Evolutionary conservation across 2,329 filamentous ascomycete species (phyloP), one percentile per base, ranked within the genome.

Genomic region (Pseudogymnoascus sp.): DNA sequence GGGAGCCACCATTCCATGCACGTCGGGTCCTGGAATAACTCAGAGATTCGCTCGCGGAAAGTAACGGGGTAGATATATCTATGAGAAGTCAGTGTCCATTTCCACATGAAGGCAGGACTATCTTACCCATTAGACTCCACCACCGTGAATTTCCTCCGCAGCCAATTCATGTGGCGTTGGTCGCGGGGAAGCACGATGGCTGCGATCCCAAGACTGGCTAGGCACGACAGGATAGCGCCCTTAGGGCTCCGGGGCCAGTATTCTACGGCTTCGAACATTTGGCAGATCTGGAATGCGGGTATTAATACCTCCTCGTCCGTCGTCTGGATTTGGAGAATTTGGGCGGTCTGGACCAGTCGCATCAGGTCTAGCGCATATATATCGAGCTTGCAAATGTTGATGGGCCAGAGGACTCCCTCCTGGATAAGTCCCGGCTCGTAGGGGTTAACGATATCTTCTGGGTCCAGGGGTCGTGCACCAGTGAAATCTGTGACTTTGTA

Each of bases 1-100:
- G 92, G 90, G 2, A 97, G 82, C 95, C 95, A 99, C 91, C 92
- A 97, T 63, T 88, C 82, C 50, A 84, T 84, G 61, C 92, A 85
- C 19, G 87, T 85, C 12, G 85, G 82, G 46, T 90, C 84, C 65
- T 83, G 80, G 81, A 95, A 96, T 24, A 91, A 75, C 56, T 89
- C 83, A 33, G 89, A 86, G 82, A 98, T 89, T 67, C 88, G 87
- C 33, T 78, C 80, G 64, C 93, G 88, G 69, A 93, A 87, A 11
- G 84, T 84, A 31, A 85, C 79, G 1, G 93, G 89, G 68, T 91
- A 93, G 24, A 96, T 89, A 73, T 96, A 96, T 40, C 93, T 97
- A 66, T 12, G 14, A 22, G 6, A 62, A 12, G 35, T 62, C 40
- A 37, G 35, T 28, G n/a, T 68, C 64, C 68, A 65, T 59, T 19